Conservation (phyloP, 345 rosid species). For the Pistacia atlantica region DNA sequence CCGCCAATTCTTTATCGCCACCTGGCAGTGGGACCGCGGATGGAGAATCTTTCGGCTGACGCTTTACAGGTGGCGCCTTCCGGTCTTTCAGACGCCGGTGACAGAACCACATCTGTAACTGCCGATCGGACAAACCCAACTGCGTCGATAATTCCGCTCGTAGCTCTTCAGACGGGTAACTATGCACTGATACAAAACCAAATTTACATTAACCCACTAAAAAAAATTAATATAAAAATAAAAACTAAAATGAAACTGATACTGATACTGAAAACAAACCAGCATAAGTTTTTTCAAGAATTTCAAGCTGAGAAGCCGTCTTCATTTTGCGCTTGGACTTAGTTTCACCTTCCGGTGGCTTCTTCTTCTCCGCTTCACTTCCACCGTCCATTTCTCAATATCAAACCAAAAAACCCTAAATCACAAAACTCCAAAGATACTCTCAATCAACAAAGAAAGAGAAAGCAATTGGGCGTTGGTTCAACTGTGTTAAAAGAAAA, state of each 20-base stretch:
- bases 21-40: conserved; percentile 11
- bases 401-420: conserved; percentile 15
- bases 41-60: conserved; percentile 50
- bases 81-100: conserved; percentile 89
- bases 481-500: neutral
- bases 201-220: neutral
- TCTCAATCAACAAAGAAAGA: neutral
- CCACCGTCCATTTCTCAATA: conserved; percentile 47
- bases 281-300: conserved; percentile 77
- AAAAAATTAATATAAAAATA: neutral
- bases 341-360: conserved; percentile 59
- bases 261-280: conserved; percentile 39
- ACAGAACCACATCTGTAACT: conserved; percentile 98
- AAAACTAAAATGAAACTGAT: neutral
- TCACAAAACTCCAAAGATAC: neutral
- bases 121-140: conserved; percentile 82
- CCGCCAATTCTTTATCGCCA: conserved; percentile 33
- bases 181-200: conserved; percentile 48
- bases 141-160: conserved; percentile 75
- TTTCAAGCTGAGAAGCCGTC: conserved; percentile 88
- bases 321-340: conserved; percentile 90
- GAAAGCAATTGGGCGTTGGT: neutral
- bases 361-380: conserved; percentile 59
- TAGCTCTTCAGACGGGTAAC: conserved; percentile 74
- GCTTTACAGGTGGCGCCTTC: conserved; percentile 56